Evolutionary conservation across 2,329 filamentous ascomycete species (phyloP), one percentile per base, ranked within the genome.

Genomic region (Trichoderma atroviride): DNA sequence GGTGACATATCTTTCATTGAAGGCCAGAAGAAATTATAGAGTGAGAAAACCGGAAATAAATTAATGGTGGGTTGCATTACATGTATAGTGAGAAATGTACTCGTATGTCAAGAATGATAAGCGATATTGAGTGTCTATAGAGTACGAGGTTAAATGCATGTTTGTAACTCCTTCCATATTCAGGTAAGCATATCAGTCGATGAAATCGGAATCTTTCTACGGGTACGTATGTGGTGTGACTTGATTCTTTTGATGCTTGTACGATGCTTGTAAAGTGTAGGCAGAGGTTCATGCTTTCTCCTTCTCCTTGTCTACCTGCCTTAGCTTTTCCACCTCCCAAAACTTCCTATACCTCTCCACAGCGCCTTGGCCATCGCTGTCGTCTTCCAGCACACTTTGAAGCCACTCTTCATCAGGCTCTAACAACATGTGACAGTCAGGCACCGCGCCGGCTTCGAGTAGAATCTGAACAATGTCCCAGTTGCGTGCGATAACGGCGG

Each of bases 381-480:
- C n/a, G 3, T 60, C 55, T 68, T 68, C 19, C 53, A 31, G 40
- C 22, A 68, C 40, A 7, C 40, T 40, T 29, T 4, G n/a, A 24
- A 68, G 58, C 66, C 66, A 68, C 22, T 11, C 11, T 27, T 68
- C 66, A 19, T 71, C 63, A 19, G 63, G 33, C 13, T 59, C 27
- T 6, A 11, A 5, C 5, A 63, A 58, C 7, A n/a, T 37, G 43
- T 61, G 63, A 27, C 68, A 67, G 37, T 71, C 68, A 19, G 68
- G 70, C 40, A 67, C 27, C 10, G 67, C 71, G 40, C 71, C 71
- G 7, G 40, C 47, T 5, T 55, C 22, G 19, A 72, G 66, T 9
- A 72, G 66, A n/a, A 70, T 27, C 22, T 69, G 33, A 10, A 70
- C 62, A 65, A 68, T 71, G 14, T 71, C 37, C 50, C 50, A 62